Conservation (phyloP, 768 basidiomycete species). For the Cyclocybe aegerita region DNA sequence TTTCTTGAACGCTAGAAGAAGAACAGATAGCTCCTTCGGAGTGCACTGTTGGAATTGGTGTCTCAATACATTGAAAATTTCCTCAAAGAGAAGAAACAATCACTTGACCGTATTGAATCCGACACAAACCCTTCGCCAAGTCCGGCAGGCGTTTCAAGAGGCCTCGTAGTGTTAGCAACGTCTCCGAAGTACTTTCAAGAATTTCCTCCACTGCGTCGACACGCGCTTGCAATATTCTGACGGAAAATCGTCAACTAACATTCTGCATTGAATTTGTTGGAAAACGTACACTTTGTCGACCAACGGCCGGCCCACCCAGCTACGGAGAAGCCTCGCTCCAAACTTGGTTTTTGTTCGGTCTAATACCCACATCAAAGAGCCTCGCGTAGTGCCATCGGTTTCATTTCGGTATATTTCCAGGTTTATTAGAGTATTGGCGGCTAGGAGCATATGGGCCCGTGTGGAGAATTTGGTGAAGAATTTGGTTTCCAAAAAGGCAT, state of each 20-base stretch:
- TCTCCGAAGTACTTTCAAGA: constrained; percentile 54
- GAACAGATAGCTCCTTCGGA: constrained; percentile 74
- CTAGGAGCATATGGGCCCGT: constrained; percentile 82
- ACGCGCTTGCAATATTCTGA: constrained; percentile 71
- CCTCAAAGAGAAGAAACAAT: constrained; percentile 11
- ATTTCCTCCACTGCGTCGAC: constrained; percentile 88
- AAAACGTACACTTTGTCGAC: constrained; percentile 47
- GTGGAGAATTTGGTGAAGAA: constrained; percentile 82
- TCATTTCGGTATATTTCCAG: constrained; percentile 93
- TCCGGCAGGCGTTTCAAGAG: constrained; percentile 81
- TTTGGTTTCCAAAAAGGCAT: constrained; percentile 71
- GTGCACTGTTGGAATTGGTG: constrained; percentile 53
- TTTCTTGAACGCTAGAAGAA: constrained; percentile 75
- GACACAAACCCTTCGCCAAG: constrained; percentile 79
- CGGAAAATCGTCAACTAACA: not conserved
- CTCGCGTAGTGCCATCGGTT: constrained; percentile 70
- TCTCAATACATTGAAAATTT: not conserved
- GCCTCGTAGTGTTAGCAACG: constrained; percentile 64
- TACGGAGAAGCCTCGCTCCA: constrained; percentile 78
- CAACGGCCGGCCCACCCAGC: constrained; percentile 87
- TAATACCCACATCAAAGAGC: constrained; percentile 82
- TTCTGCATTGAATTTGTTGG: not conserved
- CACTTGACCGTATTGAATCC: constrained; percentile 92
- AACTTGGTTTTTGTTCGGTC: constrained; percentile 88
- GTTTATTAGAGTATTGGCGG: constrained; percentile 85